Evolutionary conservation across 371 early-diverging fungal genomes (phyloP).

Genomic region (Zopfochytrium polystomum): DNA sequence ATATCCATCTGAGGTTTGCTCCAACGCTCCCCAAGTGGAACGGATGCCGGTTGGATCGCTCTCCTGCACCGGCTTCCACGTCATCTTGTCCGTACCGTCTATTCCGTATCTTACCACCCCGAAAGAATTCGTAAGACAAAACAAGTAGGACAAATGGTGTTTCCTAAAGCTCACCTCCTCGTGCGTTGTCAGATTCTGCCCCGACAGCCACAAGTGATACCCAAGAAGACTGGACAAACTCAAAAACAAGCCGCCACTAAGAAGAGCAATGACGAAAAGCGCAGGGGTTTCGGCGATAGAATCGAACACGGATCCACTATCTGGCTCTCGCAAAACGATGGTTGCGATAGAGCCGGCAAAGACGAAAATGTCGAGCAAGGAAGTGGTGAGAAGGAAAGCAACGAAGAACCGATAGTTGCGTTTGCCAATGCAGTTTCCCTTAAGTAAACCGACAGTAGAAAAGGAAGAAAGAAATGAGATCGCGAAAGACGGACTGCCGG

Average conservation of each 20-base stretch:
- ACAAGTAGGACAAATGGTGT: neutral
- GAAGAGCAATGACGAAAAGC: constrained; percentile 62
- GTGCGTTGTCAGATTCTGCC: constrained; percentile 78
- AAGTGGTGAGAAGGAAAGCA: constrained; percentile 52
- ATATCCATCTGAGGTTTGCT: constrained; percentile 27
- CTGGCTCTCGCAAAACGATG: constrained; percentile 22
- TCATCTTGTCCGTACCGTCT: constrained; percentile 11
- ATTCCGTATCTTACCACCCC: constrained; percentile 3
- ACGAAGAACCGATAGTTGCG: constrained; percentile 79
- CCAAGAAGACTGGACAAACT: constrained; percentile 66
- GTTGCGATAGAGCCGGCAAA: constrained; percentile 36
- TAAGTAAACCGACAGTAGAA: too few relatives aligned
- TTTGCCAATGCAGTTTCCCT: constrained; percentile 85
- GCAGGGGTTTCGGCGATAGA: constrained; percentile 26
- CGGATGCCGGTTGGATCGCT: constrained; percentile 12
- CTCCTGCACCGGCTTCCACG: neutral
- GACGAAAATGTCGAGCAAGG: constrained; percentile 38
- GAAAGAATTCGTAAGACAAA: neutral
- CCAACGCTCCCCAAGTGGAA: constrained; percentile 26
- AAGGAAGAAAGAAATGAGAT: neutral
- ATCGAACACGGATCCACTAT: constrained; percentile 2
- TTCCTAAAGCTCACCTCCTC: constrained; percentile 61
- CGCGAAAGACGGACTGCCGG: neutral
- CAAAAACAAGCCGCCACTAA: constrained; percentile 59
- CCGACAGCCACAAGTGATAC: constrained; percentile 72